Evolutionary conservation across 2,329 filamentous ascomycete genomes (phyloP), one percentile per base, ranked within the genome.

Genomic region (Sporothrix dimorphospora): DNA sequence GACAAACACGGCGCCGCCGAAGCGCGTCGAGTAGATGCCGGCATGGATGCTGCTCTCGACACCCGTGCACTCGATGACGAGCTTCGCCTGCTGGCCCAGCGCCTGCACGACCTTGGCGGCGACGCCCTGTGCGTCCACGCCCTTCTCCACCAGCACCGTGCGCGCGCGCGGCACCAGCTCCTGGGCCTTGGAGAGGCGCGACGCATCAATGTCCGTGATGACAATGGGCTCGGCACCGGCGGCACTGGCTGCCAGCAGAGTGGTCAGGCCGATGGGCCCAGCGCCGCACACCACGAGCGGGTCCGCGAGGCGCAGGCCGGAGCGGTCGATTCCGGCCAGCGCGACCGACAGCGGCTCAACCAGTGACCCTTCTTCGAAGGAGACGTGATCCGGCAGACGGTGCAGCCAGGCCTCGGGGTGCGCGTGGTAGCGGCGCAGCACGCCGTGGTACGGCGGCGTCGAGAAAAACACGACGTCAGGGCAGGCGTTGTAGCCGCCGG

Each of bases 331-430:
- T 21, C 85, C 89, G 72, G 89, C 86, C 75, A 91, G 82, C 3
- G 88, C 88, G 5, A 91, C 89, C 19, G 85, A 87, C 7, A 91
- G 82, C 1, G 90, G 90, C 75, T 91, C 89, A 24, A 91, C 85
- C 1, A 91, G 84, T 12, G 90, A 88, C 6, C 86, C 89, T 76
- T 90, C 85, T 14, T 84, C 83, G 76, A 84, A 91, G 12, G 82
- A 85, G 68, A 91, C 80, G 66, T 83, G 85, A 67, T 87, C 83
- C 0, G 89, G 88, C 3, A 91, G 79, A 83, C 82, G 85, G 79
- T 89, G 85, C 40, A 87, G 79, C 84, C 86, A 90, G 77, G 85
- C 87, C 4, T 88, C 88, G 0, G 88, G 86, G 75, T 91, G 89
- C 21, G 85, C 82, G 76, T 89, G 89, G 80, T 87, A 90, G 74